Percentiles rank a stretch among this genome's conserved stretches.
phyloP scores from a whole-genome alignment of 345 rosid genomes.

The Orychophragmus violaceus region DNA sequence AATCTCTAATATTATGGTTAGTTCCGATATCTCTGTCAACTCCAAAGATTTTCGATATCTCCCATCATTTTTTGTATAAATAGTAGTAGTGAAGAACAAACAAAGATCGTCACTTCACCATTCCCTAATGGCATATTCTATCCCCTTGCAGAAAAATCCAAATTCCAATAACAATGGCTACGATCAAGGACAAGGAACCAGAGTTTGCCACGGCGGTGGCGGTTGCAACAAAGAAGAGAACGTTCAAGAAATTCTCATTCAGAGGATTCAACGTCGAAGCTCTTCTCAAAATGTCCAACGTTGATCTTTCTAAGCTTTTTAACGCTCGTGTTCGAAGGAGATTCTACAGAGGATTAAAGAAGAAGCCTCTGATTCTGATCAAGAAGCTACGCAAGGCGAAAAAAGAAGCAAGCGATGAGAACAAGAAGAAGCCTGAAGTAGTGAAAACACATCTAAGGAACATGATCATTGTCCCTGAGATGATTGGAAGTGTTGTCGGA shows the following conservation, averaged over 20 bases:
- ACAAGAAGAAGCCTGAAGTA: conserved; percentile 57
- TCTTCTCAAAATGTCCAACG: conserved; percentile 59
- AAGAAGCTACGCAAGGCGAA: conserved; percentile 31
- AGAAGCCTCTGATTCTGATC: conserved; percentile 50
- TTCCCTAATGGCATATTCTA: conserved; percentile 22
- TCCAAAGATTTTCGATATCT: neutral
- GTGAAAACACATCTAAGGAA: conserved; percentile 64
- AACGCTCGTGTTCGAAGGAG: conserved; percentile 67
- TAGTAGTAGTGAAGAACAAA: neutral
- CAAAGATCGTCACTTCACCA: neutral
- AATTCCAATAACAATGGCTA: conserved; percentile 31
- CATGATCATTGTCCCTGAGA: conserved; percentile 73
- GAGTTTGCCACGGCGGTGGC: conserved; percentile 40
- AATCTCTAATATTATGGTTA: neutral
- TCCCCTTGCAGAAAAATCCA: neutral
- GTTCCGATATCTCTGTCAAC: conserved; percentile 5
- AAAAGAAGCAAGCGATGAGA: conserved; percentile 29
- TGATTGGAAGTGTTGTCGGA: conserved; percentile 28
- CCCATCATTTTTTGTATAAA: neutral
- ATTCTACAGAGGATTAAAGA: conserved; percentile 61
- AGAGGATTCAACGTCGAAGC: conserved; percentile 73
- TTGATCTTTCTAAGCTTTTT: conserved; percentile 60
- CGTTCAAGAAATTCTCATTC: conserved; percentile 77
- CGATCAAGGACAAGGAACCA: conserved; percentile 38
- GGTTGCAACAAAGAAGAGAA: conserved; percentile 57